Conservation (phyloP, 306 rosid species). For the Oemleria cerasiformis region DNA sequence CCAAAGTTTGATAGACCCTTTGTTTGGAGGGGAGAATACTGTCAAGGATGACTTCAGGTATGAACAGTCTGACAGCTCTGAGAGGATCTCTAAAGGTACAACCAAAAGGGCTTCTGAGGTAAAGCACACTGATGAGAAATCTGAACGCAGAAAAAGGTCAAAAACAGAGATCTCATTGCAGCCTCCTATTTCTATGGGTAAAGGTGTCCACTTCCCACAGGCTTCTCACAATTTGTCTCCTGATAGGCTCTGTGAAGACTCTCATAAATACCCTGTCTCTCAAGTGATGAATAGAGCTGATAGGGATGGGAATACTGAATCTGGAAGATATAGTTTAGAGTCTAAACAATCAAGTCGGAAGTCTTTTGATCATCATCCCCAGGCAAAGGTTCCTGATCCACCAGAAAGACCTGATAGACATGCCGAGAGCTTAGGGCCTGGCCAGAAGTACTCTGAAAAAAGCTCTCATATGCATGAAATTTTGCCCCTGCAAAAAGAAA, state of each 20-base stretch:
- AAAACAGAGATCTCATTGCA: constrained; percentile 43
- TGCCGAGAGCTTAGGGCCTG: constrained; percentile 49
- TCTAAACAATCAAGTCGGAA: constrained; percentile 53
- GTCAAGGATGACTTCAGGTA: constrained; percentile 47
- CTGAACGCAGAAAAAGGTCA: constrained; percentile 52
- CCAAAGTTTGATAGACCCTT: constrained; percentile 60
- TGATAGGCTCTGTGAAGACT: constrained; percentile 47
- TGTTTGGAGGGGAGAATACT: constrained; percentile 57
- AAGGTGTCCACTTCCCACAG: constrained; percentile 46
- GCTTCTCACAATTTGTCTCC: constrained; percentile 54
- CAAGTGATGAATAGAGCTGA: constrained; percentile 52
- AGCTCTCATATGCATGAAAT: constrained; percentile 45
- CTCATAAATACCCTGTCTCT: constrained; percentile 39
- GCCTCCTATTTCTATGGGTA: constrained; percentile 43
- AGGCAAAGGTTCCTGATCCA: constrained; percentile 47
- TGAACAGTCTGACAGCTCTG: constrained; percentile 72
- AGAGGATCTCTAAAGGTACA: constrained; percentile 57
- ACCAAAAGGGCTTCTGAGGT: constrained; percentile 55
- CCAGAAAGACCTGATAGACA: constrained; percentile 49
- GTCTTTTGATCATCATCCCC: constrained; percentile 49
- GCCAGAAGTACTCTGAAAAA: constrained; percentile 54
- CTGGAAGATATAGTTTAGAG: constrained; percentile 59
- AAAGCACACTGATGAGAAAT: constrained; percentile 50
- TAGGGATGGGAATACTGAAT: constrained; percentile 48
- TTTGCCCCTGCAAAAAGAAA: constrained; percentile 43